Evolutionary conservation across 148 eudicot species (phyloP).

Genomic region (Agrostemma githago): DNA sequence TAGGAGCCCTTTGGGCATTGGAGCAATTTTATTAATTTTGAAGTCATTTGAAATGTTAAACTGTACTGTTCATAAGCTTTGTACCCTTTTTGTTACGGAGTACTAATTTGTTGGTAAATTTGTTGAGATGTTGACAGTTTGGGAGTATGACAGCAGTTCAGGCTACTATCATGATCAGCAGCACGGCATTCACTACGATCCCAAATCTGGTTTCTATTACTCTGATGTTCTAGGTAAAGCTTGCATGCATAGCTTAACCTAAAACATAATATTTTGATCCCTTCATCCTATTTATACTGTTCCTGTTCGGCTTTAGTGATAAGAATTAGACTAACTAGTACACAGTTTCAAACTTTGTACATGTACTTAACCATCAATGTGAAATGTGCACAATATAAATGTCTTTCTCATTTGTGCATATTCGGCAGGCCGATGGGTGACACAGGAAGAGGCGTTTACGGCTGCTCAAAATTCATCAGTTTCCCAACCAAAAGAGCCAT

Average conservation of each 20-base stretch:
- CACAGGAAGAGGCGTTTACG: slow-evolving; percentile 75
- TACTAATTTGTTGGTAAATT: background rate
- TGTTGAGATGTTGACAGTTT: slow-evolving; percentile 47
- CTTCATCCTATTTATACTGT: background rate
- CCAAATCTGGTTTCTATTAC: slow-evolving; percentile 89
- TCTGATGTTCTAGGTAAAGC: slow-evolving; percentile 74
- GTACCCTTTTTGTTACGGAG: too few species aligned
- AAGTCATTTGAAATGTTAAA: too few species aligned
- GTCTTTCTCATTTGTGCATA: background rate
- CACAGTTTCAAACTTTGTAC: too few species aligned
- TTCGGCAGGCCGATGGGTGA: slow-evolving; percentile 84
- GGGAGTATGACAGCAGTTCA: slow-evolving; percentile 66
- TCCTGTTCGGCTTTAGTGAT: background rate
- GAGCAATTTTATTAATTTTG: too few species aligned
- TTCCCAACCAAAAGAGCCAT: slow-evolving; percentile 26
- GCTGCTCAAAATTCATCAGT: slow-evolving; percentile 27
- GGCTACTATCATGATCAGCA: slow-evolving; percentile 72
- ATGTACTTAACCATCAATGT: too few species aligned
- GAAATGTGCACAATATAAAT: background rate
- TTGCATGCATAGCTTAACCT: background rate
- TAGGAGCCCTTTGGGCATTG: too few species aligned
- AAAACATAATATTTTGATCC: background rate
- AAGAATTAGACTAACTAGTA: too few species aligned
- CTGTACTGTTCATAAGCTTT: too few species aligned
- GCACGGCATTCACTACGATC: slow-evolving; percentile 76